These are phyloP conservation scores for Pythium monospermum DNA, from an alignment of 352 stramenopile species.

Conservation along the genomic window DNA sequence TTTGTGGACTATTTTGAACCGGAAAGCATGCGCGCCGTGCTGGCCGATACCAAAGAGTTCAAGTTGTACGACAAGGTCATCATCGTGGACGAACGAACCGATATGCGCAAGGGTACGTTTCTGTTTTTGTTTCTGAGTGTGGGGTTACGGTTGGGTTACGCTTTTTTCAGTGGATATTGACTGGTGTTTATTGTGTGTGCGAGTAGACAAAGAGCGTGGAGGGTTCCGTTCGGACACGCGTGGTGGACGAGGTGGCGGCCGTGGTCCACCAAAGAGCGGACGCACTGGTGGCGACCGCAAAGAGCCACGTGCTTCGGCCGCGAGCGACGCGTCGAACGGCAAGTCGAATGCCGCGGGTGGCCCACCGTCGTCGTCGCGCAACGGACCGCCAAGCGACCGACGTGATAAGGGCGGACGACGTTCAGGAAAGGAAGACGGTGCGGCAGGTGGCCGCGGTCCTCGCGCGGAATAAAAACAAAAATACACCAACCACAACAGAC, in stretches of 20 bases:
- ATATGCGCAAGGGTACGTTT: constrained; percentile 63
- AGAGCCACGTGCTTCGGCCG: constrained; percentile 22
- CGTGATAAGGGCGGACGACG: constrained; percentile 65
- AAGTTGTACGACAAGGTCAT: constrained; percentile 73
- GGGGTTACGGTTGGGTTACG: no score
- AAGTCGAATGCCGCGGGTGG: no score
- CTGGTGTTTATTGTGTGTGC: neutral
- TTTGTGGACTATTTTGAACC: constrained; percentile 82
- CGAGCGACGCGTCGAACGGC: constrained; percentile 14
- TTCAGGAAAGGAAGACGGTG: constrained; percentile 59
- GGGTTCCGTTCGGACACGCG: constrained; percentile 50
- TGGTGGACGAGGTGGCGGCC: constrained; percentile 40
- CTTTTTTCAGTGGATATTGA: neutral
- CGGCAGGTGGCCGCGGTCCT: constrained; percentile 27
- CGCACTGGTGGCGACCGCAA: constrained; percentile 46
- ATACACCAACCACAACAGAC: constrained; percentile 22
- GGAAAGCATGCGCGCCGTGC: constrained; percentile 68
- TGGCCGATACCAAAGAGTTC: constrained; percentile 62
- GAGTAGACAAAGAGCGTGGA: constrained; percentile 38
- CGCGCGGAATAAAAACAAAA: constrained; percentile 39
- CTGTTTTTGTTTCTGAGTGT: neutral
- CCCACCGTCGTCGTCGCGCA: constrained; percentile 21
- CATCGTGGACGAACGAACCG: constrained; percentile 61
- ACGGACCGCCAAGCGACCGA: constrained; percentile 30
- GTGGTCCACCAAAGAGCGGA: constrained; percentile 40